Base-by-base conservation (phyloP, 75 land plant genomes). In the Sequoia sempervirens region DNA sequence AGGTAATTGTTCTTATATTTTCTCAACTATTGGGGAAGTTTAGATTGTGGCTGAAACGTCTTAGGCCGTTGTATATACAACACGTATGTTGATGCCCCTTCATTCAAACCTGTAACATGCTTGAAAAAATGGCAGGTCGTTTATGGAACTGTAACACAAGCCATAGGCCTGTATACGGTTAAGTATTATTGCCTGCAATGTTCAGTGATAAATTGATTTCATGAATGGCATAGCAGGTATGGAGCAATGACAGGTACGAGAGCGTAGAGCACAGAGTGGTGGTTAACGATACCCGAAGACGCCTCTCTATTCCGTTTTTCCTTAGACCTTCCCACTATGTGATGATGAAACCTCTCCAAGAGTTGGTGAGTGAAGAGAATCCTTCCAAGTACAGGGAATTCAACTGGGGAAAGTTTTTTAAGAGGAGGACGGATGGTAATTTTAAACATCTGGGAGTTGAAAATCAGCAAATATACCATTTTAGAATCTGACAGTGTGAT, bases 181-280 rank as follows among this genome's bases (percentile, higher is more conserved):
- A 47, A 34, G 36, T 34, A 47, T 8, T 47, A 45, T 45, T 45
- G 7, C 50, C 9, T 47, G 50, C 50, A 9, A 1, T 47, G 5
- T 45, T 45, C 5, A 45, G 46, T 45, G 7, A 11, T 47, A 10
- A 47, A 47, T 47, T 47, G 50, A 47, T 47, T 47, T 47, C 50
- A 9, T 47, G 58, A 54, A 18, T 15, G 58, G 26, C 4, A 58
- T 58, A 3, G 82, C 85, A 93, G 96, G 96, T 91, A 13, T 94
- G 93, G 93, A 93, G 94, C 91, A 94, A 94, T 50, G 93, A 89
- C 81, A 90, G 36, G 76, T 93, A 93, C 69, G 87, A 89, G 83
- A 94, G 96, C 41, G 90, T 92, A 23, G 96, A 94, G 91, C 96
- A 94, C 84, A 91, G 93, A 53, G 96, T 93, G 41, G 88, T 84